Evolutionary conservation across 306 rosid genomes (phyloP).

Genomic region (Lagenaria siceraria): DNA sequence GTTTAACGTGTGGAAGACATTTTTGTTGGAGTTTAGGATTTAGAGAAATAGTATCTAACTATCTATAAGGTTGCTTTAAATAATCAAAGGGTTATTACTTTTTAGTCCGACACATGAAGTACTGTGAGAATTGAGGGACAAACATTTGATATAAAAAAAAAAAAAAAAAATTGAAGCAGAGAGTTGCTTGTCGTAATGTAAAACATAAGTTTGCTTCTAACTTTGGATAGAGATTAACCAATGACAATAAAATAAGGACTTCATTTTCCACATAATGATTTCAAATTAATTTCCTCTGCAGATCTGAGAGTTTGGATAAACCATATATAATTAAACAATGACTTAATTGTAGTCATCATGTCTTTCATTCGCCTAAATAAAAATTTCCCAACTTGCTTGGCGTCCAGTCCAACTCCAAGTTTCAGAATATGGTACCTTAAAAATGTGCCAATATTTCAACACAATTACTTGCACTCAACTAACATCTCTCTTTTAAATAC

Average conservation of each 20-base stretch:
- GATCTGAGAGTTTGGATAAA: not conserved
- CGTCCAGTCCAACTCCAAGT: constrained; percentile 1
- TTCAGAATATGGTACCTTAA: not conserved
- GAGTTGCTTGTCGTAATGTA: not conserved
- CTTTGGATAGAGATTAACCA: not conserved
- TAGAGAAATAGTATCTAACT: no score
- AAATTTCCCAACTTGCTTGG: not conserved
- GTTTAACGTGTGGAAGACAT: no score
- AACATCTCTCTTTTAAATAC: not conserved
- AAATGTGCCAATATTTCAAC: not conserved
- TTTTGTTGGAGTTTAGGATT: no score
- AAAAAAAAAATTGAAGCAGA: not conserved
- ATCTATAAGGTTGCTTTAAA: no score
- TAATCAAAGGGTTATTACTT: no score
- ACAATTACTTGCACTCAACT: not conserved
- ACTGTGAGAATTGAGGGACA: no score
- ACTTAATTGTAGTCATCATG: no score
- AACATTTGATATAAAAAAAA: no score
- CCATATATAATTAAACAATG: not conserved
- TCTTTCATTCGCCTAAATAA: not conserved
- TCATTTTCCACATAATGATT: not conserved
- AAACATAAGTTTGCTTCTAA: not conserved
- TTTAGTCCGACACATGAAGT: no score
- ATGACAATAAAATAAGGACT: not conserved
- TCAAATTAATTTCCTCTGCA: not conserved